These are phyloP conservation scores for Xylaria sp. DNA, from an alignment of 2,329 filamentous ascomycete species.

Conservation along the genomic window DNA sequence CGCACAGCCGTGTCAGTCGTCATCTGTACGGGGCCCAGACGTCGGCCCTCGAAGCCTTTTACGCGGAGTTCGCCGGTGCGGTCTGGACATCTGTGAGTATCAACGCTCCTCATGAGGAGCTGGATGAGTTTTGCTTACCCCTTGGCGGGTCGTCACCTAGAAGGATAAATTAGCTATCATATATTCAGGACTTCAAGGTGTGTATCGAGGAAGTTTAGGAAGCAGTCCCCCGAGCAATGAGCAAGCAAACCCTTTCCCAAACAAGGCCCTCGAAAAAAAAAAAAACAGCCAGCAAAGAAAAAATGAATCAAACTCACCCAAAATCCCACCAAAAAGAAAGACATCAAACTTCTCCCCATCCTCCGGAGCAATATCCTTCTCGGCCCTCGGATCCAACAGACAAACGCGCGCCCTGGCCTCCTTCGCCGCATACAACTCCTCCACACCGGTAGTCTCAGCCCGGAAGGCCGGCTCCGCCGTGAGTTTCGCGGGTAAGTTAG, in stretches of 20 bases:
- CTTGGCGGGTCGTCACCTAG: conserved; percentile 90
- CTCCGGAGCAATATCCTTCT: conserved; percentile 73
- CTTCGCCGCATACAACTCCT: conserved; percentile 61
- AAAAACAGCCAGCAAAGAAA: too few species aligned
- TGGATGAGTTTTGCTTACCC: conserved; percentile 49
- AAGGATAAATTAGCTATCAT: too few species aligned
- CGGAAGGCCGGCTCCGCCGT: conserved; percentile 56
- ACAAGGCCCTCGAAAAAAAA: too few species aligned
- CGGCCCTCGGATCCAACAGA: conserved; percentile 79
- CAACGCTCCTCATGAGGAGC: background rate
- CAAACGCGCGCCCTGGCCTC: conserved; percentile 70
- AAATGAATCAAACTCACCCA: conserved; percentile 73
- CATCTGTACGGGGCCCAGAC: conserved; percentile 92
- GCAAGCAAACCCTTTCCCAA: too few species aligned
- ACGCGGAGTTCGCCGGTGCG: conserved; percentile 91
- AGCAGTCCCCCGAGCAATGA: too few species aligned
- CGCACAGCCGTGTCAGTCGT: conserved; percentile 96
- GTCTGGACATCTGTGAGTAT: conserved; percentile 51
- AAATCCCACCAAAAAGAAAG: conserved; percentile 92
- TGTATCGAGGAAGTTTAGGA: background rate
- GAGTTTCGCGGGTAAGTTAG: conserved; percentile 58
- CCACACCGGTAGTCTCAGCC: conserved; percentile 72
- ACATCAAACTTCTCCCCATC: conserved; percentile 81
- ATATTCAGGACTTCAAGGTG: too few species aligned
- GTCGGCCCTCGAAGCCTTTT: conserved; percentile 83